phyloP scores from a whole-genome alignment of 169 alveolate species.

The Babesia microti region DNA sequence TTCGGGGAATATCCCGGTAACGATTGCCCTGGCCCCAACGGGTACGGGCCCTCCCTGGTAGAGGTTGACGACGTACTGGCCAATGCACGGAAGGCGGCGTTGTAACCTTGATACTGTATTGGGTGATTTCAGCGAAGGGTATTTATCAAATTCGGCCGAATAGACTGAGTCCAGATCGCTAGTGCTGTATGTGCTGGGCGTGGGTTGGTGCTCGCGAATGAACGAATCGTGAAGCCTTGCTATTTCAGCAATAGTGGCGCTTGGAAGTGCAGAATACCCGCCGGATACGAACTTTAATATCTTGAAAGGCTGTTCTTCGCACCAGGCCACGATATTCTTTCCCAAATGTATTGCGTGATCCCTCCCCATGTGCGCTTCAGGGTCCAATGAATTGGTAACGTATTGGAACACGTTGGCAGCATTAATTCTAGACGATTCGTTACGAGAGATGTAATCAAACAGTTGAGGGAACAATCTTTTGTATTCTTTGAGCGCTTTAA shows the following conservation, averaged over 20 bases:
- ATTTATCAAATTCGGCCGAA: too few species aligned
- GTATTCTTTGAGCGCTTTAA: constrained; percentile 9
- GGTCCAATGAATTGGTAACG: constrained; percentile 5
- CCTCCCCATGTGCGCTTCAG: constrained; percentile 6
- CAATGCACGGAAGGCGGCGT: too few species aligned
- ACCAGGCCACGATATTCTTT: constrained; percentile 5
- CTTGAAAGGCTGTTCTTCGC: constrained; percentile 13
- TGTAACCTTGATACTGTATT: too few species aligned
- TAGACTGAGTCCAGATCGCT: too few species aligned
- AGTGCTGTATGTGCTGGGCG: too few species aligned
- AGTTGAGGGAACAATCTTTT: constrained; percentile 25
- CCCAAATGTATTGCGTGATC: too few species aligned
- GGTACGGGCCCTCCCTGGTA: constrained; percentile 34
- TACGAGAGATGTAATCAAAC: constrained; percentile 7
- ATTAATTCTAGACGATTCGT: constrained; percentile 1
- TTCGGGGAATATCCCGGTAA: constrained; percentile 42
- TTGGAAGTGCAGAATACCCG: too few species aligned
- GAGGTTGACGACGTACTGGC: constrained; percentile 37
- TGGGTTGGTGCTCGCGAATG: too few species aligned
- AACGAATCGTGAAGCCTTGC: too few species aligned
- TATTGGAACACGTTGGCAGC: constrained; percentile 5
- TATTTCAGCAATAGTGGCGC: too few species aligned
- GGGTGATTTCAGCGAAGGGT: too few species aligned
- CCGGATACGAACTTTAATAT: constrained; percentile 22
- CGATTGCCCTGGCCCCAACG: constrained; percentile 33